Evolutionary conservation across 164 flowering plant genomes (phyloP), one percentile per base, ranked within the genome.

Genomic region (Vitis vinifera): DNA sequence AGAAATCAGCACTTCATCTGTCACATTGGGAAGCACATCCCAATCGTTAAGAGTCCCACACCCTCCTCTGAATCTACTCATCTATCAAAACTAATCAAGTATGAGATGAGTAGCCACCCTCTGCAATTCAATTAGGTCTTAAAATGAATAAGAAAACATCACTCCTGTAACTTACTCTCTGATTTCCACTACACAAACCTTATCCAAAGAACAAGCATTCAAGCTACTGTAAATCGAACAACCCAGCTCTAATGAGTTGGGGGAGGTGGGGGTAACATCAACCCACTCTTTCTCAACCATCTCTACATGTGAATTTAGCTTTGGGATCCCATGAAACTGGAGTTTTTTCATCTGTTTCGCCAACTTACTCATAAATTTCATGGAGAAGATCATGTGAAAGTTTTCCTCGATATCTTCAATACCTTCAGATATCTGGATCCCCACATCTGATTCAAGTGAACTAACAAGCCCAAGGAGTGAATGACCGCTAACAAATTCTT

Each of bases 211-310:
- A 73, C 79, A 86, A 19, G 65, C 63, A 27, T 82, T 73, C 71
- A 91, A 81, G 72, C 75, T 83, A 74, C 88, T 80, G 74, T 84
- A 80, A 31, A 91, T 85, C 1, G 94, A 84, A 71, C 79, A 80
- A 57, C 49, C 78, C 55, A 92, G 55, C 79, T 88, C 88, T n/a
- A 81, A 87, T 9, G 98, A 88, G 86, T 92, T 92, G 12, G 88
- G 86, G 17, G 78, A 61, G 2, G 87, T 62, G n/a, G 94, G 86
- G 10, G 52, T 55, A 48, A 88, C 81, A 59, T 87, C 84, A 56
- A 89, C 77, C 97, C 97, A 94, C 57, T 88, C 88, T 57, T 91
- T 80, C 31, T 85, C 90, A 17, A 85, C 84, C 83, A 71, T 70
- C 84, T 84, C 83, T 10, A 86, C 84, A 51, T 88, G 81, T 1